These are phyloP conservation scores for Pharus latifolius DNA, from an alignment of 176 grass and related monocot species.

Conservation along the genomic window DNA sequence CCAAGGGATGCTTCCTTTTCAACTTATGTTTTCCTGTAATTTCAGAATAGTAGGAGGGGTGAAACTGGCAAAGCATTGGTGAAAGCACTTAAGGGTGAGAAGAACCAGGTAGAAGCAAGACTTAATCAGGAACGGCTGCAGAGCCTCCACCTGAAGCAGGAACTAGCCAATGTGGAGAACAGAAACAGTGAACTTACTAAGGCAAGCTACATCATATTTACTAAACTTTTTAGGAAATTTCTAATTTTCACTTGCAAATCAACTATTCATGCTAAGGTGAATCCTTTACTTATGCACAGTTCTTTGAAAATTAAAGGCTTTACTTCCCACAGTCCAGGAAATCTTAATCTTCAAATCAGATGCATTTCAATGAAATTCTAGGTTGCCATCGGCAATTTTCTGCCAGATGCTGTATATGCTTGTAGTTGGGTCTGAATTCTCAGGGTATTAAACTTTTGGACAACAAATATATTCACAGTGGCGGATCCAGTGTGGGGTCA, in stretches of 20 bases:
- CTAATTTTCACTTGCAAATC: neutral
- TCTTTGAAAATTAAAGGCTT: neutral
- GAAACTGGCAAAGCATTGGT: constrained; percentile 30
- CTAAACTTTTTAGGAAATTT: neutral
- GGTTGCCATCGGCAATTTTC: neutral
- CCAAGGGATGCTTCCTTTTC: neutral
- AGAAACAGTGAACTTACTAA: constrained; percentile 71
- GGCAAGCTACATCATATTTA: constrained; percentile 25
- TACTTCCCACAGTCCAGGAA: neutral
- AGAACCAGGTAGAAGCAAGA: constrained; percentile 54
- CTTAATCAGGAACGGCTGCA: constrained; percentile 59
- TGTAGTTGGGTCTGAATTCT: neutral
- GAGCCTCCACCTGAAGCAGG: constrained; percentile 59
- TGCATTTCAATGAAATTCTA: neutral
- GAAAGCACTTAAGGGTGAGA: constrained; percentile 41
- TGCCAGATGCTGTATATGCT: neutral
- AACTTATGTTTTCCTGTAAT: neutral
- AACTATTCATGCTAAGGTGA: neutral
- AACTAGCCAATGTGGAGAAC: constrained; percentile 55
- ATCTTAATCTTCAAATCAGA: neutral
- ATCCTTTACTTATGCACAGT: neutral
- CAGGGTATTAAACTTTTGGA: neutral
- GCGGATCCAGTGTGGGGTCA: too few species aligned
- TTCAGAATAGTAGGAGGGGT: constrained; percentile 53
- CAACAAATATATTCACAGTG: neutral